Conservation (phyloP, 1,284 basidiomycete species). For the Melampsora larici-populina region DNA sequence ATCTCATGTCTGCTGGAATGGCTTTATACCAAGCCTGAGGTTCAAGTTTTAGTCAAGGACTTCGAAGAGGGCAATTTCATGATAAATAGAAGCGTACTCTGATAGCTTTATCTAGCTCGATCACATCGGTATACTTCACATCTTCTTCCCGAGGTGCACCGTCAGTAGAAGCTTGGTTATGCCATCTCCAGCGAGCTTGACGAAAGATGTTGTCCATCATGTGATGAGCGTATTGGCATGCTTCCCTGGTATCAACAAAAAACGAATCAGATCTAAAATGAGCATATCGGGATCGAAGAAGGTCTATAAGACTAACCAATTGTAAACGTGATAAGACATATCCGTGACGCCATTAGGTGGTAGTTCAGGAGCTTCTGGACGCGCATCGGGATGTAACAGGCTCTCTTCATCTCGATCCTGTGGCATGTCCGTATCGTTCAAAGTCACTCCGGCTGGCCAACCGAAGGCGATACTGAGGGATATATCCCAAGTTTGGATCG, state of each 20-base stretch:
- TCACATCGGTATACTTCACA: constrained; percentile 22
- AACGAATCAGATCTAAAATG: not conserved
- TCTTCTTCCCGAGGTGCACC: no score
- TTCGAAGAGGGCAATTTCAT: not conserved
- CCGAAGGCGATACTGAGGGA: constrained; percentile 39
- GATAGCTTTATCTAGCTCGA: constrained; percentile 28
- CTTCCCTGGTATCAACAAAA: constrained; percentile 8
- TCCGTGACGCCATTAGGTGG: constrained; percentile 31
- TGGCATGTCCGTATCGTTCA: constrained; percentile 37
- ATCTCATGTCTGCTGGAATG: constrained; percentile 24
- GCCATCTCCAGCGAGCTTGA: constrained; percentile 35
- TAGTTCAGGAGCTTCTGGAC: constrained; percentile 1
- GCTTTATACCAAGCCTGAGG: constrained; percentile 28
- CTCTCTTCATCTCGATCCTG: constrained; percentile 35
- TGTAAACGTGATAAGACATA: constrained; percentile 34
- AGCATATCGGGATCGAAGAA: not conserved
- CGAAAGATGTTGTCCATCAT: constrained; percentile 40
- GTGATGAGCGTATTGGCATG: constrained; percentile 29
- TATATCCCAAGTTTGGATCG: constrained; percentile 39
- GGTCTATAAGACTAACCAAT: constrained; percentile 15
- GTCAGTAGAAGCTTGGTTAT: not conserved
- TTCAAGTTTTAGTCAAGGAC: not conserved
- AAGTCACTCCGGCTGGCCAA: constrained; percentile 40
- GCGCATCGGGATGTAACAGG: constrained; percentile 16
- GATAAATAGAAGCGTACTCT: constrained; percentile 4